These are phyloP conservation scores for Pulveroboletus sp. DNA, from an alignment of 768 basidiomycete genomes.

Conservation along the genomic window DNA sequence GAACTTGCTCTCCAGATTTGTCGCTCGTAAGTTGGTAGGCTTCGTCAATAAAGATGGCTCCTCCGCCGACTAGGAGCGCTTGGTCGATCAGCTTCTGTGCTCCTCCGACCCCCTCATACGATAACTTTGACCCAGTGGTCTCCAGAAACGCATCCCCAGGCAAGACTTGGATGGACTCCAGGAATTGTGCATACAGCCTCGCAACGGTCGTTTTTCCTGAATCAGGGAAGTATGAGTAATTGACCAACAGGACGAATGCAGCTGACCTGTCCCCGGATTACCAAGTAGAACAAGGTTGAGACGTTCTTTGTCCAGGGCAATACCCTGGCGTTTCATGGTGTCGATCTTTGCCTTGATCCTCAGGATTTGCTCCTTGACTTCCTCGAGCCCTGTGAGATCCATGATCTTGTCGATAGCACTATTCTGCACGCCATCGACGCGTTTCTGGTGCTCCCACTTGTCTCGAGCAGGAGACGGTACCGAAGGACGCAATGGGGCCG, in stretches of 20 bases:
- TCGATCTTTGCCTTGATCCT: conserved; percentile 51
- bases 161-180: conserved; percentile 49
- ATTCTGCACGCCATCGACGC: conserved; percentile 47
- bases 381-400: conserved; percentile 62
- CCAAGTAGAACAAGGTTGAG: conserved; percentile 61
- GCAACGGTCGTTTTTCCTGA: conserved; percentile 32
- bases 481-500: conserved; percentile 2
- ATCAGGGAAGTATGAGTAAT: background rate
- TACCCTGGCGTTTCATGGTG: conserved; percentile 43
- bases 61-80: conserved; percentile 51
- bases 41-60: conserved; percentile 66
- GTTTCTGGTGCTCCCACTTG: conserved; percentile 34
- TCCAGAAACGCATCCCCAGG: conserved; percentile 54
- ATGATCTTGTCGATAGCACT: conserved; percentile 57
- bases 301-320: conserved; percentile 47
- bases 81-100: conserved; percentile 35
- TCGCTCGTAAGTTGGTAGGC: conserved; percentile 60
- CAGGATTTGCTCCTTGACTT: conserved; percentile 56
- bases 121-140: conserved; percentile 57
- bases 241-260: conserved; percentile 31
- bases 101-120: conserved; percentile 48
- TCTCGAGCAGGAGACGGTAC: conserved; percentile 11
- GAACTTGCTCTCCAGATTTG: conserved; percentile 48
- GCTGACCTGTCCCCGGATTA: conserved; percentile 73
- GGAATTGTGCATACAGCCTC: conserved; percentile 56